A percentile compares a stretch with the other conserved stretches of the same genome.
These are phyloP conservation scores for Sporothrix pseudoabietina DNA, from an alignment of 2,329 filamentous ascomycete species.

Conservation along the genomic window DNA sequence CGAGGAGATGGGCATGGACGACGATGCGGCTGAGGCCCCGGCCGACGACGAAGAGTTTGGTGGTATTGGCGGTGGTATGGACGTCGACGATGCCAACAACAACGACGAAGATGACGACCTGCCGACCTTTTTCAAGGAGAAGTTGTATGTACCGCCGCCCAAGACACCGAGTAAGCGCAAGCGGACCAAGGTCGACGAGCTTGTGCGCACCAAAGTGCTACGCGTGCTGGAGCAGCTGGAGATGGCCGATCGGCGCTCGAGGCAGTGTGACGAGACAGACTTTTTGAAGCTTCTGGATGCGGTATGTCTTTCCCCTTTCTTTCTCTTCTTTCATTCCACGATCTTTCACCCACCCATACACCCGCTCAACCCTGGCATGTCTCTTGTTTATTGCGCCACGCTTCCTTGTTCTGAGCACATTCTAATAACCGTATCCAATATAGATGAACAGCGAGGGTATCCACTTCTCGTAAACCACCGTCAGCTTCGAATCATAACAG, in stretches of 20 bases:
- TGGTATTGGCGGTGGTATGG: conserved; percentile 74
- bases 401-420: background rate
- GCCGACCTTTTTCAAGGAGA: conserved; percentile 82
- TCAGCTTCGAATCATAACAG: background rate
- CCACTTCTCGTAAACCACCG: conserved; percentile 8
- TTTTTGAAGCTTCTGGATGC: conserved; percentile 78
- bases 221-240: conserved; percentile 81
- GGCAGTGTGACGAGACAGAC: conserved; percentile 89
- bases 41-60: conserved; percentile 58
- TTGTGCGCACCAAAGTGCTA: conserved; percentile 85
- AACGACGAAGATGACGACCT: conserved; percentile 67
- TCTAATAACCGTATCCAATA: background rate
- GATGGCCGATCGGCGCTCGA: conserved; percentile 76
- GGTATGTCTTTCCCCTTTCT: conserved; percentile 33
- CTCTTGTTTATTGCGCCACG: background rate
- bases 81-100: conserved; percentile 44
- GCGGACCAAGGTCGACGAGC: conserved; percentile 75
- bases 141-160: conserved; percentile 43
- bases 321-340: background rate
- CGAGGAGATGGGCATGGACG: conserved; percentile 49
- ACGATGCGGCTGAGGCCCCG: conserved; percentile 52
- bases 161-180: conserved; percentile 71
- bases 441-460: conserved; percentile 32
- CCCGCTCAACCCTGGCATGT: background rate
- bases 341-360: background rate